These are phyloP conservation scores for Avena atlantica DNA, from an alignment of 176 grass and related monocot species.

Conservation along the genomic window DNA sequence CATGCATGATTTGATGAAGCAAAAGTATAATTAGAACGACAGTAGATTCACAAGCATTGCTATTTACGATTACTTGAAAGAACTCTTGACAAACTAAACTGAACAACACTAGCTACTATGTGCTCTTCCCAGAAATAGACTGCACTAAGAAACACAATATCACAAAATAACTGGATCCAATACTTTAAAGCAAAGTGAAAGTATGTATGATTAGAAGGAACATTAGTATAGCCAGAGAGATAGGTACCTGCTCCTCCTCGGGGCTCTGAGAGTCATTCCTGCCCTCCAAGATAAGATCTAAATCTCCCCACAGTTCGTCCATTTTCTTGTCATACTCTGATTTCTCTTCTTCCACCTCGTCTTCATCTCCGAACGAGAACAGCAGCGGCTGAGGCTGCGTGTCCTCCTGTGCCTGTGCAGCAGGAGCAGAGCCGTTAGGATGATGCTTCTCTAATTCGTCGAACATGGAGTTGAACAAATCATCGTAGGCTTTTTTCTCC, in stretches of 20 bases:
- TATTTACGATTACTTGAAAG: not conserved
- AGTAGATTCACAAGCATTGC: not conserved
- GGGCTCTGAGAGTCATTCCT: not conserved
- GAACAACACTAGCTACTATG: not conserved
- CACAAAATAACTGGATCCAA: not conserved
- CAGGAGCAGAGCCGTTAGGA: not conserved
- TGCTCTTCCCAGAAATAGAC: not conserved
- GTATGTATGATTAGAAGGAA: constrained; percentile 2
- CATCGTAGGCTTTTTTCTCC: not conserved
- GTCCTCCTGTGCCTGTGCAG: not conserved
- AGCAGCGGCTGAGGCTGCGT: not conserved
- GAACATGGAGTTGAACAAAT: constrained; percentile 37
- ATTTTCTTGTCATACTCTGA: not conserved
- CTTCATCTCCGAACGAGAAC: constrained; percentile 49
- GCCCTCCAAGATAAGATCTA: not conserved
- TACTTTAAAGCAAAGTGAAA: not conserved
- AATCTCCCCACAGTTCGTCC: constrained; percentile 44
- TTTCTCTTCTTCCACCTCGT: not conserved
- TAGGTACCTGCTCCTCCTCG: constrained; percentile 41
- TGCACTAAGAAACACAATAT: not conserved
- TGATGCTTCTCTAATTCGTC: constrained; percentile 30
- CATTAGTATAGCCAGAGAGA: not conserved
- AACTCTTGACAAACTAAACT: not conserved
- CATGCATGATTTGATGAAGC: no score
- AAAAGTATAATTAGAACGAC: constrained; percentile 2